Conservation (phyloP, 208 protist genomes). For the Histomonas meleagridis region DNA sequence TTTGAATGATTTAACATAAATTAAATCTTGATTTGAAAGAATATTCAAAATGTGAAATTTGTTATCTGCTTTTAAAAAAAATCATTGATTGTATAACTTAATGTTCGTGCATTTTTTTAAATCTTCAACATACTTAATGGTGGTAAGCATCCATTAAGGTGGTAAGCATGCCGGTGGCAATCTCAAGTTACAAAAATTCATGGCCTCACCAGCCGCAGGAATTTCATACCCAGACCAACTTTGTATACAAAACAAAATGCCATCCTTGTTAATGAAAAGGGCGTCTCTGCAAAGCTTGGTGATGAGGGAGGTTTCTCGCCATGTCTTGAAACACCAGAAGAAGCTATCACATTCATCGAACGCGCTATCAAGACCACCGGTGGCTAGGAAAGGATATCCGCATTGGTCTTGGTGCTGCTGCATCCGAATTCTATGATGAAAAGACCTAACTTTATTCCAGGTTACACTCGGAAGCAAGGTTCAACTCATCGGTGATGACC, state of each 20-base stretch:
- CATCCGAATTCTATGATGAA: neutral
- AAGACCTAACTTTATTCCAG: neutral
- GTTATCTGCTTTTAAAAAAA: too few relatives aligned
- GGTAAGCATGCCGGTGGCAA: too few relatives aligned
- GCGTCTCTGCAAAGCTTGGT: neutral
- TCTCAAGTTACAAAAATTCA: neutral
- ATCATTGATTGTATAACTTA: too few relatives aligned
- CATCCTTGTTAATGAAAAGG: neutral
- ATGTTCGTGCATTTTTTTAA: too few relatives aligned
- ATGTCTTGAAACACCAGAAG: neutral
- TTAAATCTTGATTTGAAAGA: too few relatives aligned
- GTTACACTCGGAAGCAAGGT: neutral
- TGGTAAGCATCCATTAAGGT: too few relatives aligned
- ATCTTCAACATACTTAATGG: too few relatives aligned
- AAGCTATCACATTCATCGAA: neutral
- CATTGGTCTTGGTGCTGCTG: neutral
- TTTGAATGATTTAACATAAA: too few relatives aligned
- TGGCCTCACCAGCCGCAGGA: neutral
- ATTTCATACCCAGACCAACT: neutral
- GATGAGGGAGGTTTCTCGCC: neutral
- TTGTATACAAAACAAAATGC: neutral
- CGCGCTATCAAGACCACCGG: neutral
- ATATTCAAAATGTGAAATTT: too few relatives aligned
- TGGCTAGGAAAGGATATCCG: neutral
- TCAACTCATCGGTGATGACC: neutral